Base-by-base conservation (phyloP, 2,329 filamentous ascomycete species). In the Aspergillus luchuensis region DNA sequence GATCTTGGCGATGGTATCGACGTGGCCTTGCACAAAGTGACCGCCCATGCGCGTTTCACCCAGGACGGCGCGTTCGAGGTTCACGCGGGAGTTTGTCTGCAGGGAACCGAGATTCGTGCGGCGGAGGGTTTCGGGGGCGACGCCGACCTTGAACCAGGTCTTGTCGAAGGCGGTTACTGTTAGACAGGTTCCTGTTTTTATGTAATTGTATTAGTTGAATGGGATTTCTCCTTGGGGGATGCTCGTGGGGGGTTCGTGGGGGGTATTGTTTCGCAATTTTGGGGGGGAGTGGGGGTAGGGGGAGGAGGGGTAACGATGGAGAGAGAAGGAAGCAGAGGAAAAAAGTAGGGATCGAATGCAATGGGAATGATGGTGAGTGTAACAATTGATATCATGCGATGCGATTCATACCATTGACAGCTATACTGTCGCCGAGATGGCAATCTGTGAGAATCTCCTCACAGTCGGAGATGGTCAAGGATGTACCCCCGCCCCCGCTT, bases 21-120 rank as follows among this genome's bases (percentile, higher is more conserved):
- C 94, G 77, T 99, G 95, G 43, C 95, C 95, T 79, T 99, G 96
- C 33, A 98, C 94, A 71, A 98, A 97, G 80, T 99, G 95, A 0
- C 95, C 95, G 50, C 96, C 95, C 92, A 99, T 98, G 58, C 95
- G 91, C 49, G 94, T 97, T 70, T 90, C 87, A 4, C 92, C 92
- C 17, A 90, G 89, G 57, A 99, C 93, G 3, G 95, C 94, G 15
- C 95, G 89, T 82, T 99, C 95, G 56, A 99, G 89, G 77, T 99
- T 99, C 66, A 98, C 93, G 21, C 81, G 82, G 62, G 88, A 90
- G 45, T 82, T 82, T 62, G 86, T 74, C 51, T 80, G 78, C 56
- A 99, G 83, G 19, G 81, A 81, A 63, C 93, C 94, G n/a, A 99
- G 87, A 79, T 98, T 96, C 61, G 96, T 99, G 60, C 96, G 87